Base-by-base conservation (phyloP, 176 grass and related monocot species). In the Musa troglodytarum region DNA sequence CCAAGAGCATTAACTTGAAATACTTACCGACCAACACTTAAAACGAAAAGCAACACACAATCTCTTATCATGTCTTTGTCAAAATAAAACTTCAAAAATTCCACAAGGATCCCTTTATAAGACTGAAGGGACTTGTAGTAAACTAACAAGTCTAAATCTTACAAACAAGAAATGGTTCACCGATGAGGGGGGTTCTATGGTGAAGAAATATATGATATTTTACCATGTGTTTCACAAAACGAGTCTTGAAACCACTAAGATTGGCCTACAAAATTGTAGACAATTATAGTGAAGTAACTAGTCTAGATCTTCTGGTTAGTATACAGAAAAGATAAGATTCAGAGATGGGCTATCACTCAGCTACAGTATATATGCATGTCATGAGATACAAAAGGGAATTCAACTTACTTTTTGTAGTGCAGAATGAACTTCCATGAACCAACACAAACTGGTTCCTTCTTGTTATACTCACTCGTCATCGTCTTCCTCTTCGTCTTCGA, bases 381-480 rank as follows among this genome's bases (percentile, higher is more conserved):
- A 61, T 57, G 53, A 11, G 13, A 54, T 14, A 54, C 9, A 54
- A 54, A 54, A 54, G 53, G 53, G 53, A 61, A 61, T 8, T 61
- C 14, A 61, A 61, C 57, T 61, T 61, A 61, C 16, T 21, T 61
- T 8, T 1, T 19, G 8, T 61, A n/a, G 7, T 17, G 57, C 17
- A 21, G 8, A 61, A 19, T 16, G 8, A 61, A 61, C 57, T n/a
- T 59, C 29, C 56, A 54, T 14, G 53, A 54, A 54, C 53, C 11
- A 54, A 54, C 11, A 54, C 53, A 11, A 59, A 59, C 17, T 9
- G 15, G 2, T 59, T 91, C 61, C 0, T 89, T 85, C 0, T 83
- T 78, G 1, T 90, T 81, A 3, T 86, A 81, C 4, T 88, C 88
- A 11, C 10, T 89, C 86, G 67, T 84, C 80, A 52, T 84, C 80